phyloP scores from a whole-genome alignment of 129 eudicot genomes.

The Chrysanthemum makinoi region DNA sequence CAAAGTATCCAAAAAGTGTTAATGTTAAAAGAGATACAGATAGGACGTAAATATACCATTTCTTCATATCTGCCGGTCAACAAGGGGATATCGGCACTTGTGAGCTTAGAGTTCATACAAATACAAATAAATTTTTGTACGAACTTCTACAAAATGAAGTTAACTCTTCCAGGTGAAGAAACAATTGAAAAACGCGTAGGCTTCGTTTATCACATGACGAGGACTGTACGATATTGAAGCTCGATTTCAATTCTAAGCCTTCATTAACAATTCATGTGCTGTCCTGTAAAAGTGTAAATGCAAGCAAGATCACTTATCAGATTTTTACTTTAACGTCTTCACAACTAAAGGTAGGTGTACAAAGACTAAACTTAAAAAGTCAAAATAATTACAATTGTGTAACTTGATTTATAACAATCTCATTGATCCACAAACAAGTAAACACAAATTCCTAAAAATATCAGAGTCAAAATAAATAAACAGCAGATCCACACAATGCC shows the following conservation, averaged over 20 bases:
- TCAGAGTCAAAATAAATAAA: too few species aligned
- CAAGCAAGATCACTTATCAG: not conserved
- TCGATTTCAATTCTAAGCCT: constrained; percentile 24
- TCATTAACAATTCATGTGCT: not conserved
- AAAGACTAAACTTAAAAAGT: too few species aligned
- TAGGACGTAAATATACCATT: constrained; percentile 53
- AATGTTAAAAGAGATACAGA: constrained; percentile 60
- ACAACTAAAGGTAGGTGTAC: not conserved
- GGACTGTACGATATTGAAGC: constrained; percentile 11
- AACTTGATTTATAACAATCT: too few species aligned
- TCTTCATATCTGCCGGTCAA: constrained; percentile 66
- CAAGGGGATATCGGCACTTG: constrained; percentile 10
- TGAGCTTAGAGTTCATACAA: constrained; percentile 28
- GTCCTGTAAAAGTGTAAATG: not conserved
- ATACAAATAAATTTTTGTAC: constrained; percentile 13
- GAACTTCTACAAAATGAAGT: constrained; percentile 24
- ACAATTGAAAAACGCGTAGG: too few species aligned
- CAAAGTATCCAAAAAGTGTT: constrained; percentile 52
- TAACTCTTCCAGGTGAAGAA: constrained; percentile 12
- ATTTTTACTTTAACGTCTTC: not conserved
- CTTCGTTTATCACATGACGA: constrained; percentile 5
- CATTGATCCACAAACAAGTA: too few species aligned
- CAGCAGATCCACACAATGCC: too few species aligned
- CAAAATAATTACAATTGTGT: too few species aligned
- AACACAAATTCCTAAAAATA: too few species aligned